Evolutionary conservation across 2,329 filamentous ascomycete species (phyloP).

Genomic region (Aspergillus novofumigatus): DNA sequence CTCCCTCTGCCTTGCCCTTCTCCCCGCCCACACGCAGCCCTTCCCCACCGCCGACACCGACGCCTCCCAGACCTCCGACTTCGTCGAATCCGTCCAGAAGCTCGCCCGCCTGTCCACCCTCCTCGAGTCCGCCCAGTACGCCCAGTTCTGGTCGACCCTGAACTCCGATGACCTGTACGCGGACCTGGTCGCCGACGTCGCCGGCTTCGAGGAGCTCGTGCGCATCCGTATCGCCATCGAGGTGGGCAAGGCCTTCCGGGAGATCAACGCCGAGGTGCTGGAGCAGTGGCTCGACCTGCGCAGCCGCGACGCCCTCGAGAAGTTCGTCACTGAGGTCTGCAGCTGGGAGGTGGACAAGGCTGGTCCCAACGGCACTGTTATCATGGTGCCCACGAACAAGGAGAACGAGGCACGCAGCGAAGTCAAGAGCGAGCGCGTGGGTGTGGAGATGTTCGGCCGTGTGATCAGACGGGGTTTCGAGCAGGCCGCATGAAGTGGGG

Average conservation of each 20-base stretch:
- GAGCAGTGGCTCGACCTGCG: constrained; percentile 71
- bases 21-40: constrained; percentile 74
- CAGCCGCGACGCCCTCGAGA: constrained; percentile 62
- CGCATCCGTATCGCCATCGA: constrained; percentile 84
- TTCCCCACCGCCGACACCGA: constrained; percentile 47
- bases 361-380: constrained; percentile 35
- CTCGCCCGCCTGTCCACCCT: constrained; percentile 78
- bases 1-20: constrained; percentile 86
- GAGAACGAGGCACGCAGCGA: constrained; percentile 97
- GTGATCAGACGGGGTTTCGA: constrained; percentile 84
- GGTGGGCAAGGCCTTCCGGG: constrained; percentile 74
- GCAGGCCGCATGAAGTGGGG: constrained; percentile 58
- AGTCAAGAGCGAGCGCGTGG: constrained; percentile 91
- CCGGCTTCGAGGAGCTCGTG: constrained; percentile 91
- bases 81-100: constrained; percentile 88
- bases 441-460: constrained; percentile 49
- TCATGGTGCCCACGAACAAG: constrained; percentile 84
- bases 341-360: constrained; percentile 73
- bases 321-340: constrained; percentile 80
- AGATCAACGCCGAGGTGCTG: constrained; percentile 63
- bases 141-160: constrained; percentile 86
- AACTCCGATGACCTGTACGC: constrained; percentile 94
- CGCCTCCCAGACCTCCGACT: constrained; percentile 39
- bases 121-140: constrained; percentile 86
- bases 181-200: constrained; percentile 89